These are phyloP conservation scores for Macrophomina phaseolina DNA, from an alignment of 2,329 filamentous ascomycete genomes.

Conservation along the genomic window DNA sequence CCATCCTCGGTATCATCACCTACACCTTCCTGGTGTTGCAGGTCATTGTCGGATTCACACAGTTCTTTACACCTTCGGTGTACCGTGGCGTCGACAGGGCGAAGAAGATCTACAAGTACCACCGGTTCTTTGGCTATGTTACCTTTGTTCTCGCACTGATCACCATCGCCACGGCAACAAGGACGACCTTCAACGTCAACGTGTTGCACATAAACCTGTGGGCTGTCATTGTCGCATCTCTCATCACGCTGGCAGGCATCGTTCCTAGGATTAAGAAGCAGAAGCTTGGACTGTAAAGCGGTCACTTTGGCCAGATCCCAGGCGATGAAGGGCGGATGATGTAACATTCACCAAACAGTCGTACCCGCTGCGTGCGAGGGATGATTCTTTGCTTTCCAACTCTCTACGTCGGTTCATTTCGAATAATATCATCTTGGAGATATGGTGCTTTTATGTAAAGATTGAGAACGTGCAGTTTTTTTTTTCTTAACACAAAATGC, in stretches of 20 bases:
- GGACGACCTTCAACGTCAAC: slow-evolving; percentile 74
- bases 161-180: slow-evolving; percentile 75
- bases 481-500: too few species aligned
- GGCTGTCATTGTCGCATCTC: slow-evolving; percentile 70
- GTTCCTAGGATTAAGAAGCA: slow-evolving; percentile 79
- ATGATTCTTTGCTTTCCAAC: too few species aligned
- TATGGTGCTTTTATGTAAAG: too few species aligned
- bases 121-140: slow-evolving; percentile 77
- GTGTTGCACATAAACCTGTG: slow-evolving; percentile 76
- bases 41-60: slow-evolving; percentile 78
- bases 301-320: background rate
- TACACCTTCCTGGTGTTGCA: slow-evolving; percentile 74
- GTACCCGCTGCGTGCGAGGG: too few species aligned
- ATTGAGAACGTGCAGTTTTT: too few species aligned
- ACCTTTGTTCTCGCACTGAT: slow-evolving; percentile 72
- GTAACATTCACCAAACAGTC: too few species aligned
- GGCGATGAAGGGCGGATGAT: background rate
- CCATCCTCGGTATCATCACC: slow-evolving; percentile 78
- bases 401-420: too few species aligned
- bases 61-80: slow-evolving; percentile 75
- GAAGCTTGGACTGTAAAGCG: slow-evolving; percentile 70
- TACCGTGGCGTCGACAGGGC: slow-evolving; percentile 82
- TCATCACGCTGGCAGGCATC: slow-evolving; percentile 73
- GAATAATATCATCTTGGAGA: too few species aligned
- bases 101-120: slow-evolving; percentile 88